Evolutionary conservation across 306 rosid genomes (phyloP).

Genomic region (Argentina anserina): DNA sequence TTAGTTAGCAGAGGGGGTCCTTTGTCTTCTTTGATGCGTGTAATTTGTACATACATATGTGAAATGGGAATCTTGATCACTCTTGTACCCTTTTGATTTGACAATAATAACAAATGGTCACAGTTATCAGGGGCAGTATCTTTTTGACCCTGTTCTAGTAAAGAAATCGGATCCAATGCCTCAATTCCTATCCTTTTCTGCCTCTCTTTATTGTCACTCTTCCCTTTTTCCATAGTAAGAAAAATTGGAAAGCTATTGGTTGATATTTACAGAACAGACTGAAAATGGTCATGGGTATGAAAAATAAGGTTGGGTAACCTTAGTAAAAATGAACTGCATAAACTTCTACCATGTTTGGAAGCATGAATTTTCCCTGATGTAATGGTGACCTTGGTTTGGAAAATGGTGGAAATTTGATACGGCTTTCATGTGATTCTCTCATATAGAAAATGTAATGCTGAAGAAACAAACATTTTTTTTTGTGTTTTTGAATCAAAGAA

Average conservation of each 20-base stretch:
- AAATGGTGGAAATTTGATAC: background rate
- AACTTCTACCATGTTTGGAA: background rate
- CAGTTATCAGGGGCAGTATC: background rate
- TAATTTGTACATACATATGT: slow-evolving; percentile 1
- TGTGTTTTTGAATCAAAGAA: background rate
- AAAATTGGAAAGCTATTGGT: background rate
- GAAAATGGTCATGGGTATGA: background rate
- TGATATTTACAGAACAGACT: background rate
- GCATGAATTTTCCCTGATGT: background rate
- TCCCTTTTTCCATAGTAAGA: background rate
- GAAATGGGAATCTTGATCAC: slow-evolving; percentile 2
- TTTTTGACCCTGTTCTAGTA: background rate
- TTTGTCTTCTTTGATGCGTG: background rate
- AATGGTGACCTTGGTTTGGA: background rate
- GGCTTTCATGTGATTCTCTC: background rate
- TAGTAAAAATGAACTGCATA: too few species aligned
- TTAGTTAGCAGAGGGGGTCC: slow-evolving; percentile 5
- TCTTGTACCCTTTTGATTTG: background rate
- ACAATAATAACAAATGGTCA: background rate
- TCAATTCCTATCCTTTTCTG: background rate
- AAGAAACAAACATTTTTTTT: background rate
- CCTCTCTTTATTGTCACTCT: background rate
- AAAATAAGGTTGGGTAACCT: background rate
- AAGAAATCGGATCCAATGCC: background rate
- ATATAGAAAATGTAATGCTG: background rate